phyloP scores from a whole-genome alignment of 257 asterid genomes.

The Nicotiana noctiflora region DNA sequence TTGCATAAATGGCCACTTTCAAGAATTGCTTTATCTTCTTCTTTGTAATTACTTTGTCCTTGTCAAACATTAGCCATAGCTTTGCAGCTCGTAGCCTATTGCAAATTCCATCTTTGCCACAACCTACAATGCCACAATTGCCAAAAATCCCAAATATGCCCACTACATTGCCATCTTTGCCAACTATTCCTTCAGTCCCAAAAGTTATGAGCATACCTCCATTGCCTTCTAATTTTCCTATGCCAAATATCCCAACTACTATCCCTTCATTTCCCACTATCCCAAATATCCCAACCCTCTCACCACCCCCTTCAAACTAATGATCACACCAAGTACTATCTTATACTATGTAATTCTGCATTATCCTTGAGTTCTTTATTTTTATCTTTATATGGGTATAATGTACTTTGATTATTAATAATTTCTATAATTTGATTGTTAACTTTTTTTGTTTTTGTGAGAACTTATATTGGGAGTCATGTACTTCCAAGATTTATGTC shows the following conservation, averaged over 20 bases:
- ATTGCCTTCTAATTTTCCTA: neutral
- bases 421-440: neutral
- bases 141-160: neutral
- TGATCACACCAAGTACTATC: neutral
- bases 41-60: neutral
- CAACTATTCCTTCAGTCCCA: neutral
- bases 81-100: neutral
- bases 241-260: neutral
- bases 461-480: neutral
- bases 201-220: neutral
- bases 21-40: neutral
- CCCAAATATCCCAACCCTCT: neutral
- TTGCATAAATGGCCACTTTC: neutral
- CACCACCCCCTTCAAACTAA: neutral
- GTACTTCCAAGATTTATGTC: neutral
- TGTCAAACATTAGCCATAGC: neutral
- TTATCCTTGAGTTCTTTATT: neutral
- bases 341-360: neutral
- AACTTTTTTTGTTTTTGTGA: neutral
- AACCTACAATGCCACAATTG: neutral
- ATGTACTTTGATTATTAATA: neutral
- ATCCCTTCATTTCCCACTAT: neutral
- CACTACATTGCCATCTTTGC: neutral
- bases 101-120: neutral
- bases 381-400: neutral